Base-by-base conservation (phyloP, 495 filamentous ascomycete genomes). In the Haplographium delicatum region DNA sequence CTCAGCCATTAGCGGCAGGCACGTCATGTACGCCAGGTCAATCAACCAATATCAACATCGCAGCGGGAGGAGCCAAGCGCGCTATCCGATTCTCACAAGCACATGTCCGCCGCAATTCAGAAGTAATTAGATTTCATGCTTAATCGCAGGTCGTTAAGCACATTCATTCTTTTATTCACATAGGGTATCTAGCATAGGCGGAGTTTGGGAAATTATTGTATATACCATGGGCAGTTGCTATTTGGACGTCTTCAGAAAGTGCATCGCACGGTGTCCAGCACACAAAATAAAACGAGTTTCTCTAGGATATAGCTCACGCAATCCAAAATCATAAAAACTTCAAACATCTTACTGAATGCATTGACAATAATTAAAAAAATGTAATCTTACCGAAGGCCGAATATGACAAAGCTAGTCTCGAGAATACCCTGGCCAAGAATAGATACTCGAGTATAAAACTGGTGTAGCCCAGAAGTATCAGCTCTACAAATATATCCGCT, bases 401-500 rank as follows among this genome's bases (percentile, higher is more conserved):
- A n/a, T n/a, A n/a, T n/a, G n/a, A n/a, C n/a, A n/a, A 18, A 61
- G 70, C 31, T 86, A 82, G 81, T 74, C 72, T 0, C 69, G 70
- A 5, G 59, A 79, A 24, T 68, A 79, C 60, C 80, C 82, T 1
- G 53, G 72, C 2, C 75, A 73, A 3, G 56, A 60, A 9, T 82
- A 86, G 58, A 74, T 86, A 26, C 62, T 70, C 4, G 63, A 69
- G 13, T 87, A 87, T 55, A 64, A 83, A 15, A 62, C 73, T 3
- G 63, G 68, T 20, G 76, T 85, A 1, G 82, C 79, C 41, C 69
- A 71, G 20, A 72, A 78, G 41, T 84, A 76, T 56, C 51, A 72
- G 28, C 74, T 86, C n/a, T 58, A 72, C 9, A 72, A 79, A 54
- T 78, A 82, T 50, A 80, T 85, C 39, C 72, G 80, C 23, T 70